Evolutionary conservation across 306 rosid genomes (phyloP).

Genomic region (Notholithocarpus densiflorus): DNA sequence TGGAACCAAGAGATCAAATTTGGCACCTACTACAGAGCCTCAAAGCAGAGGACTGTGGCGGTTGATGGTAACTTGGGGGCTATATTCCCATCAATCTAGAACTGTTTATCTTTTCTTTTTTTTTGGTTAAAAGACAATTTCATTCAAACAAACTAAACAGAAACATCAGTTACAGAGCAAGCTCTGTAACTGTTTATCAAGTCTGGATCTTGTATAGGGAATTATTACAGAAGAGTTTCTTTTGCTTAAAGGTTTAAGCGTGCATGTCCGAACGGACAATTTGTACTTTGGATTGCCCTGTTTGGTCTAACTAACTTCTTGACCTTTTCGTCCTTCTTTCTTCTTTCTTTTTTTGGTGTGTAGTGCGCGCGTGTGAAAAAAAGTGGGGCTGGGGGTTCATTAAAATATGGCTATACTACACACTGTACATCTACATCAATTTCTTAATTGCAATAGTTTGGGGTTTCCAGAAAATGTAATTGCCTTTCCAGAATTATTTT

Average conservation of each 20-base stretch:
- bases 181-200: slow-evolving; percentile 22
- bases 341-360: neutral
- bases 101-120: slow-evolving; percentile 20
- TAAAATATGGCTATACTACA: neutral
- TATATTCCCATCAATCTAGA: slow-evolving; percentile 11
- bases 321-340: slow-evolving; percentile 15
- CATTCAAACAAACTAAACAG: too few species aligned
- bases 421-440: too few species aligned
- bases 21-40: neutral
- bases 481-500: slow-evolving; percentile 24
- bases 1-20: slow-evolving; percentile 7
- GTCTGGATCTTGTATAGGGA: slow-evolving; percentile 23
- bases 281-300: slow-evolving; percentile 34
- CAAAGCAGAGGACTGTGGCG: neutral
- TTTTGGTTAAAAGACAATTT: too few species aligned
- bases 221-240: slow-evolving; percentile 30
- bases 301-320: slow-evolving; percentile 57
- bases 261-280: slow-evolving; percentile 38
- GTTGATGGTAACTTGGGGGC: neutral
- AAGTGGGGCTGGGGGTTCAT: neutral
- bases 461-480: slow-evolving; percentile 16
- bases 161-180: too few species aligned
- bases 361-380: too few species aligned
- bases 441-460: neutral
- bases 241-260: slow-evolving; percentile 27